Evolutionary conservation across 495 filamentous ascomycete species (phyloP).

Genomic region (Letharia lupina): DNA sequence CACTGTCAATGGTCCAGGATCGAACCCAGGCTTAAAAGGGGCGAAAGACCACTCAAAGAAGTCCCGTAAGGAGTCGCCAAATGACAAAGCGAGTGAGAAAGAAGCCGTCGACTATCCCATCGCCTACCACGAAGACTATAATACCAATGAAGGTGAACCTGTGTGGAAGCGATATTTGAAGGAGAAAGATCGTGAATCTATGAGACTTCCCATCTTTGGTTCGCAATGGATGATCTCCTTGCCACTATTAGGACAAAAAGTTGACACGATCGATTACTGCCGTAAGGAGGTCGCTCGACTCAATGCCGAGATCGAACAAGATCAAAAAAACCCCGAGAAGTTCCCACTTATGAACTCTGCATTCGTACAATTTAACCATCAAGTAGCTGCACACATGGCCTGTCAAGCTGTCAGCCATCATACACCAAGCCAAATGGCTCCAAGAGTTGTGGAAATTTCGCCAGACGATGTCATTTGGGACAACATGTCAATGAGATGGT

Average conservation of each 20-base stretch:
- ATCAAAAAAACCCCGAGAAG: conserved; percentile 76
- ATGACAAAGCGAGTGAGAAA: conserved; percentile 28
- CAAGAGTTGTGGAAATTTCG: conserved; percentile 83
- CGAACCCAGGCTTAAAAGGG: conserved; percentile 13
- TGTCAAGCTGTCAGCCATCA: conserved; percentile 90
- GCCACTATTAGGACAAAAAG: conserved; percentile 77
- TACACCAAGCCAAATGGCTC: conserved; percentile 87
- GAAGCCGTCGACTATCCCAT: conserved; percentile 55
- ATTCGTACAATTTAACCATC: conserved; percentile 97
- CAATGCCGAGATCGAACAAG: conserved; percentile 87
- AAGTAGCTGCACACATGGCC: conserved; percentile 96
- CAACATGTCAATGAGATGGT: conserved; percentile 96
- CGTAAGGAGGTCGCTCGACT: conserved; percentile 79
- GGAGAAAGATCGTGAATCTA: conserved; percentile 74
- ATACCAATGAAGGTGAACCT: conserved; percentile 58
- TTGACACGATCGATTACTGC: conserved; percentile 90
- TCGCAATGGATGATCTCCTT: conserved; percentile 77
- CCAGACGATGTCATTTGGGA: conserved; percentile 95
- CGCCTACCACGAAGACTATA: conserved; percentile 58
- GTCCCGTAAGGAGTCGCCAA: conserved; percentile 21
- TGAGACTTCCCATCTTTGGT: conserved; percentile 69
- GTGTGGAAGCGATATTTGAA: conserved; percentile 76
- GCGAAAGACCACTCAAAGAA: conserved; percentile 16
- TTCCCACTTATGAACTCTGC: conserved; percentile 96
- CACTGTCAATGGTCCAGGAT: conserved; percentile 21